Conservation (phyloP, 1,284 basidiomycete species). For the Cryptococcus sp. region DNA sequence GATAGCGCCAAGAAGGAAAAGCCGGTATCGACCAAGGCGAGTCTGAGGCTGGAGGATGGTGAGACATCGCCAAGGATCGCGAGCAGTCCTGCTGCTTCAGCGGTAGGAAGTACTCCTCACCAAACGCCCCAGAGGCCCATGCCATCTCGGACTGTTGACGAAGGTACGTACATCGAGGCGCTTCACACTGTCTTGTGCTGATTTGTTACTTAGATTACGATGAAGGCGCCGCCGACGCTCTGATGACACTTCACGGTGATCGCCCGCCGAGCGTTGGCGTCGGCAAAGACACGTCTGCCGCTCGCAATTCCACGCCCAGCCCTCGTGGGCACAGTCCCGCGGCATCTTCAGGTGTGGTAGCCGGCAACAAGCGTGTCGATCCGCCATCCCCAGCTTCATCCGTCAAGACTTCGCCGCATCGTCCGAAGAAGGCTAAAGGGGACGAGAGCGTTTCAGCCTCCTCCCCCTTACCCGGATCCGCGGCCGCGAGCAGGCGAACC, state of each 20-base stretch:
- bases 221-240: conserved; percentile 51
- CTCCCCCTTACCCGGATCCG: conserved; percentile 6
- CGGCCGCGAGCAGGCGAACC: conserved; percentile 22
- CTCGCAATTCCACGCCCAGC: conserved; percentile 5
- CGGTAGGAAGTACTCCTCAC: conserved; percentile 19
- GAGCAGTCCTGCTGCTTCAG: conserved; percentile 21
- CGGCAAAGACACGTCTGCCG: conserved; percentile 9
- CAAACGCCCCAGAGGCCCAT: conserved; percentile 19
- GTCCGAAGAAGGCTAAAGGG: conserved; percentile 34
- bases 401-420: conserved; percentile 5
- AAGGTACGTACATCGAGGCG: conserved; percentile 35
- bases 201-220: conserved; percentile 46
- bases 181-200: conserved; percentile 6
- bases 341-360: conserved; percentile 5
- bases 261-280: conserved; percentile 21
- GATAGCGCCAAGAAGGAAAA: conserved; percentile 21
- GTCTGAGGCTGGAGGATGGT: conserved; percentile 12
- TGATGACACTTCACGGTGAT: conserved; percentile 51
- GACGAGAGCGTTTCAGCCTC: conserved; percentile 16
- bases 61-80: conserved; percentile 15
- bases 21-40: conserved; percentile 5
- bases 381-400: conserved; percentile 36
- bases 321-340: conserved; percentile 10
- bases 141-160: conserved; percentile 41
- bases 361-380: conserved; percentile 33